A percentile compares a stretch with the other conserved stretches of the same genome.
phyloP scores from a whole-genome alignment of 768 basidiomycete genomes.

The Mycena galopus region DNA sequence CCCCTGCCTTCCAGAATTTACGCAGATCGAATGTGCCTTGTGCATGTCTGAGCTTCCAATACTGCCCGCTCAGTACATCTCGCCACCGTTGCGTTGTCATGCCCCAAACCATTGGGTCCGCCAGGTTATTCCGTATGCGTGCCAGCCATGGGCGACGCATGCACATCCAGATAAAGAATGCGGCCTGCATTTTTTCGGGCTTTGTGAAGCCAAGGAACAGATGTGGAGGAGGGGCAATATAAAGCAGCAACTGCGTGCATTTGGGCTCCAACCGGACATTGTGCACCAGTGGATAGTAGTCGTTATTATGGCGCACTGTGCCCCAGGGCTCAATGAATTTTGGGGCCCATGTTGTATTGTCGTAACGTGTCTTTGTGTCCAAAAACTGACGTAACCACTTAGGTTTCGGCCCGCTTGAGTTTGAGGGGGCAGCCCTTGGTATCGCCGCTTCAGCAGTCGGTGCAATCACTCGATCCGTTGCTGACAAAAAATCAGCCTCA shows the following conservation, averaged over 20 bases:
- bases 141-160: conserved; percentile 3
- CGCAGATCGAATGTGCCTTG: background rate
- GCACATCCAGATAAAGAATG: conserved; percentile 19
- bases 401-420: background rate
- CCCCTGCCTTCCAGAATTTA: conserved; percentile 8
- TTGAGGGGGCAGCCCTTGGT: background rate
- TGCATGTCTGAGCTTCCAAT: conserved; percentile 13
- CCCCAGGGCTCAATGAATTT: background rate
- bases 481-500: background rate
- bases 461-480: background rate
- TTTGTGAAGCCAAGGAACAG: background rate
- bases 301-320: background rate
- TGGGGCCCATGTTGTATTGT: background rate
- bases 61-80: background rate
- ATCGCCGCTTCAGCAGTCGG: background rate
- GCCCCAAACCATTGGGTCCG: background rate
- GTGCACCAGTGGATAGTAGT: conserved; percentile 1
- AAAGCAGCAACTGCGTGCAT: background rate
- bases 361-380: background rate
- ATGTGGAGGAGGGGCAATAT: background rate
- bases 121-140: background rate
- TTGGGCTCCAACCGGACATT: background rate
- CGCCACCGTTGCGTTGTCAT: conserved; percentile 15
- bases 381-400: conserved; percentile 10
- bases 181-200: background rate